phyloP scores from a whole-genome alignment of 768 basidiomycete species.

The Gymnopilus junonius region DNA sequence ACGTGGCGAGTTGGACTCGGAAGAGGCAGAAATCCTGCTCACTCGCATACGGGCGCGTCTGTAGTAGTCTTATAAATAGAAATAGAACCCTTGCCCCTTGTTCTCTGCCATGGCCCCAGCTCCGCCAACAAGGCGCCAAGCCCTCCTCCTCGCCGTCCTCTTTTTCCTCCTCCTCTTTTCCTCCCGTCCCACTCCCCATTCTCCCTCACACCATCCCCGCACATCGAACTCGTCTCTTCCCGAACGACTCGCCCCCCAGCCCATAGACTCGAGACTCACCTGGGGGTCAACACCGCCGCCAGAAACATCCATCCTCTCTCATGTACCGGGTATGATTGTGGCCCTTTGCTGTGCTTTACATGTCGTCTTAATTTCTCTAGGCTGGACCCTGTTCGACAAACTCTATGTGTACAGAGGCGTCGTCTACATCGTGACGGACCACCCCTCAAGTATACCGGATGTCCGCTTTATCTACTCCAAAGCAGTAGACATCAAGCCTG shows the following conservation, averaged over 20 bases:
- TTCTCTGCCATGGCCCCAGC: slow-evolving; percentile 30
- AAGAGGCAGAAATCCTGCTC: slow-evolving; percentile 50
- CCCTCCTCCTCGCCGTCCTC: slow-evolving; percentile 52
- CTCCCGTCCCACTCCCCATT: slow-evolving; percentile 23
- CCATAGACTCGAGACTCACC: slow-evolving; percentile 23
- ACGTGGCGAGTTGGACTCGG: slow-evolving; percentile 62
- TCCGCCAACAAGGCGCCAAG: slow-evolving; percentile 60
- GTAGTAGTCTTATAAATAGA: slow-evolving; percentile 9
- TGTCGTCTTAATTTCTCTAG: slow-evolving; percentile 39
- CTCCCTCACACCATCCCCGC: slow-evolving; percentile 8
- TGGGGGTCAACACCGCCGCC: slow-evolving; percentile 28
- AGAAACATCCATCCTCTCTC: slow-evolving; percentile 68
- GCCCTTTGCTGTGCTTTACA: not conserved
- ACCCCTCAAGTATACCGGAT: slow-evolving; percentile 68
- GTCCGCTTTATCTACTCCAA: slow-evolving; percentile 73
- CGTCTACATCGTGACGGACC: slow-evolving; percentile 79
- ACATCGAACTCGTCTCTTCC: not conserved
- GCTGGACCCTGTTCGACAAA: slow-evolving; percentile 90
- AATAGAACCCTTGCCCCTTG: slow-evolving; percentile 9
- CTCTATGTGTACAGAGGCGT: slow-evolving; percentile 84
- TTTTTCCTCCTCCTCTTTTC: slow-evolving; percentile 52
- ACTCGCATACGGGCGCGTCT: slow-evolving; percentile 22
- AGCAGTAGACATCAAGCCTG: slow-evolving; percentile 51
- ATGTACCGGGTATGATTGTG: slow-evolving; percentile 68
- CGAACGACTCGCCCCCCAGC: slow-evolving; percentile 5